Base-by-base conservation (phyloP, 2,329 filamentous ascomycete genomes). In the Paramyrothecium sp. region DNA sequence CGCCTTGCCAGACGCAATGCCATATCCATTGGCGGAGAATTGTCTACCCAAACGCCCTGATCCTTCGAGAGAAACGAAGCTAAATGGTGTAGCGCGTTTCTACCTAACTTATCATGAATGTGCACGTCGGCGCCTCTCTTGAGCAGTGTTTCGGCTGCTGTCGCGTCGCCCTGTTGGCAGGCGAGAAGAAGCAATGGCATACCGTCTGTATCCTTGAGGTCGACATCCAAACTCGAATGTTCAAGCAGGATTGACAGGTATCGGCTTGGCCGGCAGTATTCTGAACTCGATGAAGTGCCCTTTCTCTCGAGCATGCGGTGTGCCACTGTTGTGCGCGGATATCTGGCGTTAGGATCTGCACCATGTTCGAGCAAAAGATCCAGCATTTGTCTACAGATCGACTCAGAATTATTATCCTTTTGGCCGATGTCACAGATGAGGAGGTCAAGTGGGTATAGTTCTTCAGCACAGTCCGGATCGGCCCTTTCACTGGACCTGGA, bases 361-460 rank as follows among this genome's bases (percentile, higher is more conserved):
- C 56, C 52, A 11, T 19, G 23, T 19, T 57, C 33, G 19, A 54
- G 22, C 34, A 57, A 51, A 22, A 54, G 26, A 17, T 54, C 23
- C 5, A 19, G 20, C 22, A 46, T 30, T 44, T 51, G 23, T 19
- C 51, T 54, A 21, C 17, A 22, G 16, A 34, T 38, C 33, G 20
- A 44, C 30, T 51, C 19, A 7, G 22, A 7, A 13, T 21, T 26
- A 10, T 5, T 17, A 51, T 21, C n/a, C 13, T 48, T 19, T 13
- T 20, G 46, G 19, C 13, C 46, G 12, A 48, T 20, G 10, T 48
- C 11, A 20, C 46, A n/a, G 11, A 48, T 19, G 11, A 48, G 13
- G 19, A 48, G 46, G 46, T 48, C 46, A 19, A 51, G 48, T 10
- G 13, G 48, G 22, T 51, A 26, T 11, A 21, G 48, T 26, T 21